Evolutionary conservation across 441 rosid genomes (phyloP).

Genomic region (Syzygium malaccense): DNA sequence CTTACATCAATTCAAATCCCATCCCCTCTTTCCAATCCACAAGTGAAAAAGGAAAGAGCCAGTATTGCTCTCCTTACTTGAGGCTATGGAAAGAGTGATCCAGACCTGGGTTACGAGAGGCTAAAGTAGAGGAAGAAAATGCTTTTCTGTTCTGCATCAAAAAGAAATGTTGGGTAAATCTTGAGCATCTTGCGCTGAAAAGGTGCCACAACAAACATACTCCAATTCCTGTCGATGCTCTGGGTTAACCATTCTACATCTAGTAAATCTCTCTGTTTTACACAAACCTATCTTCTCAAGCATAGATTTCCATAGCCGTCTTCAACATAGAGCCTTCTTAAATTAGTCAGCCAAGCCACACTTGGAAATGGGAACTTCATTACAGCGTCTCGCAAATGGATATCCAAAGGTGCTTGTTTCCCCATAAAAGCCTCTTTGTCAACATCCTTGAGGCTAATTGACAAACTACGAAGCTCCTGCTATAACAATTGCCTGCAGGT

Average conservation of each 20-base stretch:
- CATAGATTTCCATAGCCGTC: neutral
- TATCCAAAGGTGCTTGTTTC: neutral
- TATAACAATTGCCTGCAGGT: neutral
- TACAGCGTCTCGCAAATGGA: neutral
- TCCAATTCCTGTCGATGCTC: neutral
- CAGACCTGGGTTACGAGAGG: neutral
- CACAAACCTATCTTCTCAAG: neutral
- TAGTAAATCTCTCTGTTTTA: neutral
- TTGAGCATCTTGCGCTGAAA: neutral
- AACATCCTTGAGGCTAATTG: neutral
- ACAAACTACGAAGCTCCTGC: neutral
- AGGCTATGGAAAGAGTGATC: neutral
- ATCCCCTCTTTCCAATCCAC: neutral
- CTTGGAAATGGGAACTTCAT: neutral
- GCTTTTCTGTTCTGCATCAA: neutral
- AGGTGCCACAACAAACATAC: neutral
- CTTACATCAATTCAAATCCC: neutral
- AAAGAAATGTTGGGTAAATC: neutral
- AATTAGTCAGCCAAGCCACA: neutral
- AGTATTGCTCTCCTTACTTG: neutral
- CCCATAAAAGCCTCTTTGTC: neutral
- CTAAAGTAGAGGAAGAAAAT: neutral
- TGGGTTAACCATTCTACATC: neutral
- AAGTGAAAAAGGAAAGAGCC: neutral
- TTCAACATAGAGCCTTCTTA: neutral